Evolutionary conservation across 768 basidiomycete species (phyloP).

Genomic region (Suillus fuscotomentosus): DNA sequence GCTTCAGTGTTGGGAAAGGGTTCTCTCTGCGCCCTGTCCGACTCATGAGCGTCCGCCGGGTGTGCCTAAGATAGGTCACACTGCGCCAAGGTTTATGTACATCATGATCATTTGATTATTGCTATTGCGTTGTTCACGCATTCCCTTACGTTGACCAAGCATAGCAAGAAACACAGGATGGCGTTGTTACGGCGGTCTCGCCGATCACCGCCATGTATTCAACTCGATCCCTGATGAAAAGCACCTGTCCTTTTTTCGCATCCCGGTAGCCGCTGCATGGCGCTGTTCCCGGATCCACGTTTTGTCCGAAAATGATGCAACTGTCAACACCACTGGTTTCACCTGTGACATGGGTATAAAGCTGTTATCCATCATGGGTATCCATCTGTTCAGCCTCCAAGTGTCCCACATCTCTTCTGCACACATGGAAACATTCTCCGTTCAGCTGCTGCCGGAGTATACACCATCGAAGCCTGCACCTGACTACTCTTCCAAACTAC

Average conservation of each 20-base stretch:
- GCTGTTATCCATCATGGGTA: not conserved
- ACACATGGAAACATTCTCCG: slow-evolving; percentile 8
- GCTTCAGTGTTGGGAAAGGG: no score
- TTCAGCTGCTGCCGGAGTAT: slow-evolving; percentile 47
- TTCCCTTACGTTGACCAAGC: not conserved
- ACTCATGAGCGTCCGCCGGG: no score
- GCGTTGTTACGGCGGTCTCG: not conserved
- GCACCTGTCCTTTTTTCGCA: not conserved
- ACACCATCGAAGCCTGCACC: slow-evolving; percentile 54
- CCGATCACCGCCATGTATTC: not conserved
- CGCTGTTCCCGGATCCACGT: not conserved
- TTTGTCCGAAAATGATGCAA: not conserved
- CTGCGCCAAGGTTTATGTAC: not conserved
- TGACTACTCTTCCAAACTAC: slow-evolving; percentile 54
- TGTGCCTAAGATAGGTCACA: not conserved
- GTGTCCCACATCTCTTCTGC: not conserved
- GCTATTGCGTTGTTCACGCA: not conserved
- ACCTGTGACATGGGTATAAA: not conserved
- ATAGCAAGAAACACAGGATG: not conserved
- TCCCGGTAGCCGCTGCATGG: not conserved
- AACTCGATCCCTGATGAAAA: not conserved
- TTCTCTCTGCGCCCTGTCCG: no score
- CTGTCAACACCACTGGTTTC: not conserved
- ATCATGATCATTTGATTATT: not conserved
- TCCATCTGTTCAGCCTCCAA: not conserved